Evolutionary conservation across 148 eudicot species (phyloP).

Genomic region (Talinum fruticosum): DNA sequence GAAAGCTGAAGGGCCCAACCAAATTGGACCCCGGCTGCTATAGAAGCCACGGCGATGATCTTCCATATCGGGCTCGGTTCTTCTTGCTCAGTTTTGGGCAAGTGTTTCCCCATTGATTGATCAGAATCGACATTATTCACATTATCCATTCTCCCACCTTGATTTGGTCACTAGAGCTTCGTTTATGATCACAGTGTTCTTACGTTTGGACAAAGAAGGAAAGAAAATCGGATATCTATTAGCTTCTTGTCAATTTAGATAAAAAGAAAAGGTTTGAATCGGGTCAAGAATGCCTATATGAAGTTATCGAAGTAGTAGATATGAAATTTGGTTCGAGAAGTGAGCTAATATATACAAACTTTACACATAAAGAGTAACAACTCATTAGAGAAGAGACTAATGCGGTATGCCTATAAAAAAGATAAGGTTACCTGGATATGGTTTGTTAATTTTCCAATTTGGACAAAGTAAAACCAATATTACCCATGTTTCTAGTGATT

Average conservation of each 20-base stretch:
- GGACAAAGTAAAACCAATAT: constrained; percentile 1
- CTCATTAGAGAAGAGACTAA: constrained; percentile 8
- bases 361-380: background rate
- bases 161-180: background rate
- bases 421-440: constrained; percentile 3
- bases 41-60: constrained; percentile 45
- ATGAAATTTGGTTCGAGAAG: background rate
- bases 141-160: background rate
- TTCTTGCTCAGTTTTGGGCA: background rate
- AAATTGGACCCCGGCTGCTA: constrained; percentile 82
- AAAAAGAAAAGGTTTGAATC: too few relatives aligned
- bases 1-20: constrained; percentile 91
- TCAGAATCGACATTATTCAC: background rate
- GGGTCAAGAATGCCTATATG: too few relatives aligned
- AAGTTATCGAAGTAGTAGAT: background rate
- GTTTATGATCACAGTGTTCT: background rate
- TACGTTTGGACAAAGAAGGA: too few relatives aligned
- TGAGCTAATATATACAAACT: constrained; percentile 4
- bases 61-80: constrained; percentile 27
- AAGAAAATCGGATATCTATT: too few relatives aligned
- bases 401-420: background rate
- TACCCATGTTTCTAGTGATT: background rate
- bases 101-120: background rate
- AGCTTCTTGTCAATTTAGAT: too few relatives aligned
- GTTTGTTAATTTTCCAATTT: background rate